Percentiles rank a stretch among this genome's conserved stretches.
phyloP scores from a whole-genome alignment of 2,329 filamentous ascomycete species.

The Capronia epimyces region DNA sequence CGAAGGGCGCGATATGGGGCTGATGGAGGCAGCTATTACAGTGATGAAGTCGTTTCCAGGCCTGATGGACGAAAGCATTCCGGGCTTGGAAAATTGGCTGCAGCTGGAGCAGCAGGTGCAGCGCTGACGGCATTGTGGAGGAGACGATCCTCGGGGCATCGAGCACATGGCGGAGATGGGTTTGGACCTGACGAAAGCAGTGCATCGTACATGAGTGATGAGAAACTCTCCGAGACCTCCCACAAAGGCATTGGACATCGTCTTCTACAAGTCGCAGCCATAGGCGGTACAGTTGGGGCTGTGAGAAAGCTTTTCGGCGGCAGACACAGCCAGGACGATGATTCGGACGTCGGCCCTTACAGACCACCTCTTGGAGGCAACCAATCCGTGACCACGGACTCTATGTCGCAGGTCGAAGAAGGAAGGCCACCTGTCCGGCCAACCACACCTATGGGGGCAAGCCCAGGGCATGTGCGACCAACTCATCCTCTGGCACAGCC shows the following conservation, averaged over 20 bases:
- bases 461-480: conserved; percentile 29
- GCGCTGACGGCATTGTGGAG: conserved; percentile 51
- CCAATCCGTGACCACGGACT: conserved; percentile 45
- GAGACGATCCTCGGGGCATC: conserved; percentile 33
- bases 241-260: conserved; percentile 57
- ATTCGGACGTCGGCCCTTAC: conserved; percentile 50
- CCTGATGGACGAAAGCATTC: conserved; percentile 35
- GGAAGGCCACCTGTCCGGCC: conserved; percentile 49
- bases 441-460: conserved; percentile 33
- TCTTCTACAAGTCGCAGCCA: conserved; percentile 56
- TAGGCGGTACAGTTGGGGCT: conserved; percentile 58
- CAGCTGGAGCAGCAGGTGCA: conserved; percentile 53
- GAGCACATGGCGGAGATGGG: conserved; percentile 38
- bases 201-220: conserved; percentile 55
- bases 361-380: conserved; percentile 46
- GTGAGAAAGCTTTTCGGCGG: conserved; percentile 55
- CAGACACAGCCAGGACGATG: conserved; percentile 49
- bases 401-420: conserved; percentile 46
- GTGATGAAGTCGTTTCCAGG: conserved; percentile 48
- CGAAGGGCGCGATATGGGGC: conserved; percentile 52
- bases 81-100: conserved; percentile 47
- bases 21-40: conserved; percentile 54
- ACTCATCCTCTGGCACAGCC: conserved; percentile 32
- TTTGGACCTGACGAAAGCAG: conserved; percentile 37
- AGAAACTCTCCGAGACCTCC: conserved; percentile 58